Base-by-base conservation (phyloP, 805 yeast species). In the Pichia phayaonensis region DNA sequence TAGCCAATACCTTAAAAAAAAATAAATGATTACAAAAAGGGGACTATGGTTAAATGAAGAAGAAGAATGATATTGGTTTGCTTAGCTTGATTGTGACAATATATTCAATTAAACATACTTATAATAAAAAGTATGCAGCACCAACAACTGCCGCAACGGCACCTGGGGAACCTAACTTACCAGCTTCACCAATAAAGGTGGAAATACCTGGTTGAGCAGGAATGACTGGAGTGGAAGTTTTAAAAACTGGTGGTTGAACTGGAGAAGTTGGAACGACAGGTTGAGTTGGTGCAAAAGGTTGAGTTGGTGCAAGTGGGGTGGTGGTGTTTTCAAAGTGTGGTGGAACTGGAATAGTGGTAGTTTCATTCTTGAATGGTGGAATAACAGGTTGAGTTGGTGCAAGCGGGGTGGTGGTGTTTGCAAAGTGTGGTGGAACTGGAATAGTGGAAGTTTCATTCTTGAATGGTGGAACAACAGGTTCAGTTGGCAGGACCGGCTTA, bases 131-230 rank as follows among this genome's bases (percentile, higher is more conserved):
- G 44, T 22, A 41, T 13, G 36, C 50, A 15, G 46, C 46, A 15
- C 46, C 46, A 11, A 44, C 47, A 31, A 24, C 53, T 7, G 34
- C 21, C 11, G 31, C 47, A 42, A 36, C 40, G 3, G 40, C 49
- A 42, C 26, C 34, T 26, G 46, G n/a, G 12, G 38, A 40, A 21
- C 22, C 40, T 13, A 24, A 34, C 6, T 12, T 46, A 18, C 10
- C 26, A n/a, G 51, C 50, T 18, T 27, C 46, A 29, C 48, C 54
- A 20, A 31, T 15, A 40, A 10, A 50, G 6, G 45, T 46, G 3
- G 53, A 46, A 20, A 47, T 21, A 16, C 16, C 11, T 44, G 46
- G 46, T n/a, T 21, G 15, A 43, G 29, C 40, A 31, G 40, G 40
- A 27, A 44, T 26, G 18, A 46, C 21, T 1, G 29, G 13, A n/a